Percentiles rank a stretch among this genome's conserved stretches.
phyloP scores from a whole-genome alignment of 164 flowering plant genomes.

The Annona cherimola region DNA sequence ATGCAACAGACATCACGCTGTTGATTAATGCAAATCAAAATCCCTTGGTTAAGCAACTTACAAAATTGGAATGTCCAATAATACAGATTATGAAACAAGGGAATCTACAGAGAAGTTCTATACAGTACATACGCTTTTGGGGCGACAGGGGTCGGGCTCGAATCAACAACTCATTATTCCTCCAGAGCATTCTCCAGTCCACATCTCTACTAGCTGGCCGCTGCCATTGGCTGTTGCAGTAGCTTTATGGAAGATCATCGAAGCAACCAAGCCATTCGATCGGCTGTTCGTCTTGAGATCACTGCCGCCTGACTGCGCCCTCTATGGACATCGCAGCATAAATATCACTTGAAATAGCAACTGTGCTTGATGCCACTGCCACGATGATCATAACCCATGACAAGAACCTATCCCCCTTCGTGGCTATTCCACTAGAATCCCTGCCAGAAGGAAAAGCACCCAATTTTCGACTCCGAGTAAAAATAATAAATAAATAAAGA shows the following conservation, averaged over 20 bases:
- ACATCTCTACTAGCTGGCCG: too few relatives aligned
- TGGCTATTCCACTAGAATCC: conserved; percentile 61
- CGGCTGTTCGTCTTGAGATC: not conserved
- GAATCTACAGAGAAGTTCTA: too few relatives aligned
- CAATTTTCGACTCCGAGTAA: not conserved
- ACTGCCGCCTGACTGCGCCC: not conserved
- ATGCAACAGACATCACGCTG: too few relatives aligned
- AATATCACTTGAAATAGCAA: conserved; percentile 63
- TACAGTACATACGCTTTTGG: too few relatives aligned
- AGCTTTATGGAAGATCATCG: not conserved
- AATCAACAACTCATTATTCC: too few relatives aligned
- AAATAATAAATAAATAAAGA: too few relatives aligned
- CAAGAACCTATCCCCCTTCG: conserved; percentile 47
- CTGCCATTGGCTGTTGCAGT: not conserved
- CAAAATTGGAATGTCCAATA: too few relatives aligned
- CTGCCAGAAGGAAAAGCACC: conserved; percentile 22
- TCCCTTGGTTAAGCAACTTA: too few relatives aligned
- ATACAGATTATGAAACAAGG: too few relatives aligned
- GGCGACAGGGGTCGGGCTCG: too few relatives aligned
- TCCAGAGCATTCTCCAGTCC: too few relatives aligned
- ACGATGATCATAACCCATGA: conserved; percentile 67
- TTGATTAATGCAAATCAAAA: too few relatives aligned
- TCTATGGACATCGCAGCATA: conserved; percentile 36
- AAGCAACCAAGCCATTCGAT: not conserved
- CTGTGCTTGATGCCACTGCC: conserved; percentile 69